Conservation (phyloP, 163 green algal genomes). For the Scenedesmus sp. region DNA sequence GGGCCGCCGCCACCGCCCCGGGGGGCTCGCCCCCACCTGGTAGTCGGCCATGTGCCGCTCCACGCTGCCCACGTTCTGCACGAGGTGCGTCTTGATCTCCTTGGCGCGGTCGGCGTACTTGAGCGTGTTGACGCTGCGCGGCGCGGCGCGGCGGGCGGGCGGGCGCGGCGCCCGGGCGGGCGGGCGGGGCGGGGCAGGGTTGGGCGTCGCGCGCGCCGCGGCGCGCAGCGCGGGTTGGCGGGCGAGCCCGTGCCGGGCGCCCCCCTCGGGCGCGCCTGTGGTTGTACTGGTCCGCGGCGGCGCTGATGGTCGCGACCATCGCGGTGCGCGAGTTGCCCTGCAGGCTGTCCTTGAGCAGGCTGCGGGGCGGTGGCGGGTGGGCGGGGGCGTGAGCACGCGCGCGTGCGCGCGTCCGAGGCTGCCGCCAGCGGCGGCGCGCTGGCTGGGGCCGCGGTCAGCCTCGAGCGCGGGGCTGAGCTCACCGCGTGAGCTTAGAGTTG, state of each 20-base stretch:
- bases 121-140: conserved; percentile 76
- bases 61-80: conserved; percentile 79
- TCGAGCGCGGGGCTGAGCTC: not conserved
- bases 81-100: conserved; percentile 92
- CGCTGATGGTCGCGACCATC: conserved; percentile 85
- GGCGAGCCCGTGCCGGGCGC: too few species aligned
- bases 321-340: conserved; percentile 84
- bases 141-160: conserved; percentile 3
- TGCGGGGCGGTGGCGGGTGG: not conserved
- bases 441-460: too few species aligned
- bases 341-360: conserved; percentile 72
- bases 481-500: conserved; percentile 83
- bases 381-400: too few species aligned
- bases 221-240: too few species aligned
- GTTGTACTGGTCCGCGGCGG: conserved; percentile 76
- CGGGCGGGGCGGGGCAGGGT: too few species aligned
- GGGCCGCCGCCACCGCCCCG: conserved; percentile 2
- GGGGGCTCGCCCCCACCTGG: conserved; percentile 64
- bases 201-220: too few species aligned
- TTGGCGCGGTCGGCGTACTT: conserved; percentile 84
- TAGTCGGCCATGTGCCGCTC: conserved; percentile 85
- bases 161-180: too few species aligned
- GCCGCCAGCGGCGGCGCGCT: too few species aligned
- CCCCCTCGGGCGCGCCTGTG: conserved; percentile 56
- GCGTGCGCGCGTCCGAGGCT: too few species aligned